Evolutionary conservation across 2,329 filamentous ascomycete genomes (phyloP).

Genomic region (Penicillium polonicum): DNA sequence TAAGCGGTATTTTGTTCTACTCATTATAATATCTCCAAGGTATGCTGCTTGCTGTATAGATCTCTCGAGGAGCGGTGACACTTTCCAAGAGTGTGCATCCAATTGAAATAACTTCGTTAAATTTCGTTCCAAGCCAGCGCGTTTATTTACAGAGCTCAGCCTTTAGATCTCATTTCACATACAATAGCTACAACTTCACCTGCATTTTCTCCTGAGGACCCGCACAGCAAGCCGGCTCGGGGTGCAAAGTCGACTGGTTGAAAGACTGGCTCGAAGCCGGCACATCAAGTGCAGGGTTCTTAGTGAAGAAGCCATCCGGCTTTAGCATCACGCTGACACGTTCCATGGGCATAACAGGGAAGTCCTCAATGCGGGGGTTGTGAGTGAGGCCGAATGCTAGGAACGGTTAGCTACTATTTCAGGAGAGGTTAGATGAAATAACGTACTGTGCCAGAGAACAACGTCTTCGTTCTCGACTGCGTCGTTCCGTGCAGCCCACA

Average conservation of each 20-base stretch:
- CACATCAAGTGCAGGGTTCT: conserved; percentile 51
- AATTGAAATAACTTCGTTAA: neutral
- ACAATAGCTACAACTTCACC: conserved; percentile 27
- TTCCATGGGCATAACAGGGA: conserved; percentile 67
- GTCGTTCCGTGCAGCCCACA: conserved; percentile 51
- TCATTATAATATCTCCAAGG: neutral
- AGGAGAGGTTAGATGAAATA: too few species aligned
- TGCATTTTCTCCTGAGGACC: conserved; percentile 23
- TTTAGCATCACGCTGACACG: conserved; percentile 48
- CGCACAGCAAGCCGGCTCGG: conserved; percentile 28
- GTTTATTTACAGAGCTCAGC: neutral
- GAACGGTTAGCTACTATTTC: conserved; percentile 7
- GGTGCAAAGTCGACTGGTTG: conserved; percentile 40
- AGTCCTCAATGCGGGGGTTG: conserved; percentile 63
- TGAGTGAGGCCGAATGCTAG: conserved; percentile 58
- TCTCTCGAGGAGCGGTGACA: neutral
- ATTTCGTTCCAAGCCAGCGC: neutral
- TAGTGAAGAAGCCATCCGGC: conserved; percentile 52
- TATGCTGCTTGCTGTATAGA: neutral
- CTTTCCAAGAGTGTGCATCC: neutral
- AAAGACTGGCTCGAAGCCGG: conserved; percentile 42
- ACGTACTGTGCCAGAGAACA: conserved; percentile 42
- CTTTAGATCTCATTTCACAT: neutral
- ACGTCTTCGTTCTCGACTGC: conserved; percentile 50
- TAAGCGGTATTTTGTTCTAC: too few species aligned